Evolutionary conservation across 1,139 yeast genomes (phyloP).

Genomic region (Kluyveromyces sp.): DNA sequence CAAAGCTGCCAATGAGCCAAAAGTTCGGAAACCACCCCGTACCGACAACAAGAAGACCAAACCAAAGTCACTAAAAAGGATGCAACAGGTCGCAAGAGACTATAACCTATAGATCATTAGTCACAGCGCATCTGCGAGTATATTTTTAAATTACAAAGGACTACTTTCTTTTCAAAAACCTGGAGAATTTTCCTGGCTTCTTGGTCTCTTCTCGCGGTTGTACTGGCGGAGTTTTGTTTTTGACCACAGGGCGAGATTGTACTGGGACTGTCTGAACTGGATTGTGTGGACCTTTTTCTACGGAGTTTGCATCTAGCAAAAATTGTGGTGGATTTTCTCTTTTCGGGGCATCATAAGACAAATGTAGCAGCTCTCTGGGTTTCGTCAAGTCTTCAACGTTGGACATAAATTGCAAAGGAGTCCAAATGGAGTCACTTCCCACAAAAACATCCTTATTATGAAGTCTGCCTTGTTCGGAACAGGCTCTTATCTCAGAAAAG

Average conservation of each 20-base stretch:
- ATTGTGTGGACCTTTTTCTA: conserved; percentile 7
- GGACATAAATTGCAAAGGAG: conserved; percentile 51
- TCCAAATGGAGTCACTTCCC: conserved; percentile 74
- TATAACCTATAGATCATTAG: conserved; percentile 16
- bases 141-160: neutral
- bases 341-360: conserved; percentile 27
- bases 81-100: conserved; percentile 23
- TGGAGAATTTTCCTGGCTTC: conserved; percentile 27
- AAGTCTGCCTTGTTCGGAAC: conserved; percentile 59
- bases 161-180: conserved; percentile 19
- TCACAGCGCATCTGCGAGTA: neutral
- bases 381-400: conserved; percentile 35
- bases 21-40: neutral
- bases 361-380: conserved; percentile 28
- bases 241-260: conserved; percentile 2
- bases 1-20: neutral
- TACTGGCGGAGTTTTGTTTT: conserved; percentile 8
- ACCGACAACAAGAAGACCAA: neutral
- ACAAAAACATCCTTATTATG: conserved; percentile 69
- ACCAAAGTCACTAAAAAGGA: conserved; percentile 25
- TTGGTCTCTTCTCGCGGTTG: conserved; percentile 20
- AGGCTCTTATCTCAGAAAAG: conserved; percentile 69
- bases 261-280: conserved; percentile 16
- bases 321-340: conserved; percentile 31
- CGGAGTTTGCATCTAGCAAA: conserved; percentile 18